Percentiles rank a stretch among this genome's conserved stretches.
Evolutionary conservation across 2,329 filamentous ascomycete genomes (phyloP).

Genomic region (Cyphellophora attinorum): DNA sequence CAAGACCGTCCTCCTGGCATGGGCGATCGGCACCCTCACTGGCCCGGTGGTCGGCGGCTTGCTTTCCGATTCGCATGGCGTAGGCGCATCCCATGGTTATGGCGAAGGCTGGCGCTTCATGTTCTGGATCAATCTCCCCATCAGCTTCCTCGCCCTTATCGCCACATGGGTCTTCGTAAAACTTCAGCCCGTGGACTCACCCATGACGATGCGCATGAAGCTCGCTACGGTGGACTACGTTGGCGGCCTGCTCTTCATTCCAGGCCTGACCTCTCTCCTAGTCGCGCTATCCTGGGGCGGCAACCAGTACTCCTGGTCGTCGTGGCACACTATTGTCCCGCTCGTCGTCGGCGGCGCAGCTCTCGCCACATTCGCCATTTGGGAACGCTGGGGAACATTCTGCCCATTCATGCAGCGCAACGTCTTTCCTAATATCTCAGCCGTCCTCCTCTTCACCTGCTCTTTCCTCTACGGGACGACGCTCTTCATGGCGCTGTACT

Average conservation of each 20-base stretch:
- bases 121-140: conserved; percentile 37
- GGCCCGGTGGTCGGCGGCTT: conserved; percentile 31
- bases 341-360: conserved; percentile 25
- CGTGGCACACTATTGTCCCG: conserved; percentile 30
- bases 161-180: conserved; percentile 25
- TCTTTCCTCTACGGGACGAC: conserved; percentile 34
- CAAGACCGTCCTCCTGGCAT: conserved; percentile 23
- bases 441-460: conserved; percentile 29
- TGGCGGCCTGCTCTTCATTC: conserved; percentile 30
- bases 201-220: conserved; percentile 20
- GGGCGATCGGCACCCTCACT: conserved; percentile 22
- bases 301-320: conserved; percentile 27
- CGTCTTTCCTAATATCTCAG: conserved; percentile 27
- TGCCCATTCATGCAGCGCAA: conserved; percentile 28
- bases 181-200: conserved; percentile 8
- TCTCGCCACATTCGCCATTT: conserved; percentile 25
- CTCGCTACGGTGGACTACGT: conserved; percentile 31
- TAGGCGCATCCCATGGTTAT: too few relatives aligned
- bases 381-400: conserved; percentile 24
- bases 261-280: conserved; percentile 28
- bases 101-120: conserved; percentile 12
- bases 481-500: conserved; percentile 34
- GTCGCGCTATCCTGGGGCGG: conserved; percentile 36
- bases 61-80: conserved; percentile 28
- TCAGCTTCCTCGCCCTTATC: conserved; percentile 14